Percentiles rank a stretch among this genome's conserved stretches.
Conservation (phyloP, 2,329 filamentous ascomycete genomes). For the Neofusicoccum umdonicola region DNA sequence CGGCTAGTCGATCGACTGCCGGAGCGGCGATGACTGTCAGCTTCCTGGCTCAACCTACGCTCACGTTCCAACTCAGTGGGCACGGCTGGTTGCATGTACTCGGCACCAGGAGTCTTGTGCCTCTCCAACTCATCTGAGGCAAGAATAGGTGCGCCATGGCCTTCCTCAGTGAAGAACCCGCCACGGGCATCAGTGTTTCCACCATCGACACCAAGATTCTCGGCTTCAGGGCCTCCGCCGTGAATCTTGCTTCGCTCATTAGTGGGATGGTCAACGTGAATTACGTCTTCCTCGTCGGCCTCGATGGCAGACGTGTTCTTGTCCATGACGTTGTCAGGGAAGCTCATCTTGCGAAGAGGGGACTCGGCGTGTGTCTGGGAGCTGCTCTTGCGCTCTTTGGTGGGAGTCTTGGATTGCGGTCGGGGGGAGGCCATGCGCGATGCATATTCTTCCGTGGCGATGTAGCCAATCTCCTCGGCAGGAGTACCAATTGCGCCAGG, state of each 20-base stretch:
- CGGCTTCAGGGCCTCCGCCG: conserved; percentile 51
- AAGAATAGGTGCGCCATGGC: conserved; percentile 75
- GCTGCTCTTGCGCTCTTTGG: conserved; percentile 47
- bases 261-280: conserved; percentile 73
- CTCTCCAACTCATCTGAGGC: conserved; percentile 85
- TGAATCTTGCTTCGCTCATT: conserved; percentile 44
- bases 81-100: conserved; percentile 75
- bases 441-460: conserved; percentile 80
- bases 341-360: conserved; percentile 51
- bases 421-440: conserved; percentile 71
- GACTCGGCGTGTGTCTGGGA: conserved; percentile 50
- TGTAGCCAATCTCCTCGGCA: conserved; percentile 85
- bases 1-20: conserved; percentile 47
- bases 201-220: conserved; percentile 49
- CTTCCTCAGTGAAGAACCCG: conserved; percentile 57
- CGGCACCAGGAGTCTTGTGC: conserved; percentile 56
- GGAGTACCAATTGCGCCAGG: conserved; percentile 69
- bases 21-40: conserved; percentile 43
- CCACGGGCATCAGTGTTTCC: conserved; percentile 47
- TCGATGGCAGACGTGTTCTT: conserved; percentile 35
- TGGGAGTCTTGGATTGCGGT: conserved; percentile 44
- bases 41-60: conserved; percentile 54
- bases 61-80: conserved; percentile 59
- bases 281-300: conserved; percentile 54
- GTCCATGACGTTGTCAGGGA: conserved; percentile 35